A percentile compares a stretch with the other conserved stretches of the same genome.
phyloP scores from a whole-genome alignment of 495 filamentous ascomycete species.

The Lasiosphaeria ovina region DNA sequence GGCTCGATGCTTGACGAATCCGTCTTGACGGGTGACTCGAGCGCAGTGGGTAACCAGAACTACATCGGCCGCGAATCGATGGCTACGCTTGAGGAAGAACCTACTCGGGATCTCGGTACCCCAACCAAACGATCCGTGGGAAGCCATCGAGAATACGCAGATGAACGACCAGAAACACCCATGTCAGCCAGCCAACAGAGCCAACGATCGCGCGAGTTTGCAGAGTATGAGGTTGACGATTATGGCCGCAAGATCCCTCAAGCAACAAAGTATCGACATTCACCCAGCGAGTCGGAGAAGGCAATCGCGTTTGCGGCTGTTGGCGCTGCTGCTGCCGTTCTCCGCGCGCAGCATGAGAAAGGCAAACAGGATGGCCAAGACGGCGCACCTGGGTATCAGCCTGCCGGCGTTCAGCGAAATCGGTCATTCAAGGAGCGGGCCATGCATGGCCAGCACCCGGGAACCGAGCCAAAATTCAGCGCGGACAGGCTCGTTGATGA shows the following conservation, averaged over 20 bases:
- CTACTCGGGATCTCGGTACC: constrained; percentile 28
- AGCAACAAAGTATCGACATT: constrained; percentile 35
- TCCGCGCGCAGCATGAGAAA: constrained; percentile 37
- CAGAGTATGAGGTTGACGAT: constrained; percentile 53
- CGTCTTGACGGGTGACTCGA: constrained; percentile 55
- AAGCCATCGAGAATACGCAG: constrained; percentile 29
- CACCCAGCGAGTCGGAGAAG: constrained; percentile 48
- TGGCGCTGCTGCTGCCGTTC: constrained; percentile 46
- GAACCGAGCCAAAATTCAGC: constrained; percentile 73
- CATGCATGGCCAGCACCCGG: constrained; percentile 45
- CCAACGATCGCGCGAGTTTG: constrained; percentile 30
- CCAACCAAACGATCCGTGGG: constrained; percentile 38
- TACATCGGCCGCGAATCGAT: constrained; percentile 35
- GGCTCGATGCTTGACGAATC: constrained; percentile 82
- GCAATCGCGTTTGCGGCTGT: constrained; percentile 53
- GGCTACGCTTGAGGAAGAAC: constrained; percentile 36
- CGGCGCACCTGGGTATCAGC: constrained; percentile 27
- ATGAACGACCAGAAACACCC: constrained; percentile 27
- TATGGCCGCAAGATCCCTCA: constrained; percentile 52
- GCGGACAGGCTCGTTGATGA: constrained; percentile 54
- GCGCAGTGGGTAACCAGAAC: constrained; percentile 27
- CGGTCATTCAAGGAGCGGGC: constrained; percentile 58
- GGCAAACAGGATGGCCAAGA: constrained; percentile 34
- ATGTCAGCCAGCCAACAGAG: constrained; percentile 29
- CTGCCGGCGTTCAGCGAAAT: constrained; percentile 44